Conservation (phyloP, 2,329 filamentous ascomycete species). For the Nannizziopsis barbatae region DNA sequence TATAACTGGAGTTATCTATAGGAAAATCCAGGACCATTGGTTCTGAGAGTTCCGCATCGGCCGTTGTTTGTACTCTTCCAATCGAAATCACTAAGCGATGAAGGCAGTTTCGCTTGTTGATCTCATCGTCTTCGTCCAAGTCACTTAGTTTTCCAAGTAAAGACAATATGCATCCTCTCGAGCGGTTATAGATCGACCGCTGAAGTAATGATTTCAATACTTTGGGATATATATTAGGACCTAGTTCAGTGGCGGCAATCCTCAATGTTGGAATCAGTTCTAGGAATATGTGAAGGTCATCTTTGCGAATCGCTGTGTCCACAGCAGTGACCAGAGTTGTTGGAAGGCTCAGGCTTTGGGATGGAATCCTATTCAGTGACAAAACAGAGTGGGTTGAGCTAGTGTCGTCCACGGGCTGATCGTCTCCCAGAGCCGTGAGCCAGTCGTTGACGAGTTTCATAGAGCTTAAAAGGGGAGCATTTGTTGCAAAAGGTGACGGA, state of each 20-base stretch:
- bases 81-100: slow-evolving; percentile 89
- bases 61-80: slow-evolving; percentile 57
- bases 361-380: slow-evolving; percentile 65
- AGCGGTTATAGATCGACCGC: slow-evolving; percentile 57
- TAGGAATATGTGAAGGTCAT: slow-evolving; percentile 31
- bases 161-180: slow-evolving; percentile 56
- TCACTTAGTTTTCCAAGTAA: slow-evolving; percentile 58
- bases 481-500: slow-evolving; percentile 75
- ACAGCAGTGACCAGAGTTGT: slow-evolving; percentile 38
- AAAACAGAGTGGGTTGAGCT: slow-evolving; percentile 56
- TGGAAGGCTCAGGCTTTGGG: slow-evolving; percentile 63
- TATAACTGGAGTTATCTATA: slow-evolving; percentile 55
- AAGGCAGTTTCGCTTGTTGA: slow-evolving; percentile 87
- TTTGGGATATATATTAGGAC: slow-evolving; percentile 59
- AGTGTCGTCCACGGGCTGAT: slow-evolving; percentile 63
- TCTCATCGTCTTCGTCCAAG: slow-evolving; percentile 77
- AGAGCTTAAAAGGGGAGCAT: slow-evolving; percentile 45
- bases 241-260: slow-evolving; percentile 42
- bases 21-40: slow-evolving; percentile 42
- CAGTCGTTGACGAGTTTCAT: slow-evolving; percentile 74
- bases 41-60: slow-evolving; percentile 42
- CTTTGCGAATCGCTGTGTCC: slow-evolving; percentile 32
- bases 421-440: slow-evolving; percentile 70
- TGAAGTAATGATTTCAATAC: slow-evolving; percentile 36
- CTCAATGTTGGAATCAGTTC: slow-evolving; percentile 50